Conservation (phyloP, 352 stramenopile genomes). For the Globisporangium iwayamae region DNA sequence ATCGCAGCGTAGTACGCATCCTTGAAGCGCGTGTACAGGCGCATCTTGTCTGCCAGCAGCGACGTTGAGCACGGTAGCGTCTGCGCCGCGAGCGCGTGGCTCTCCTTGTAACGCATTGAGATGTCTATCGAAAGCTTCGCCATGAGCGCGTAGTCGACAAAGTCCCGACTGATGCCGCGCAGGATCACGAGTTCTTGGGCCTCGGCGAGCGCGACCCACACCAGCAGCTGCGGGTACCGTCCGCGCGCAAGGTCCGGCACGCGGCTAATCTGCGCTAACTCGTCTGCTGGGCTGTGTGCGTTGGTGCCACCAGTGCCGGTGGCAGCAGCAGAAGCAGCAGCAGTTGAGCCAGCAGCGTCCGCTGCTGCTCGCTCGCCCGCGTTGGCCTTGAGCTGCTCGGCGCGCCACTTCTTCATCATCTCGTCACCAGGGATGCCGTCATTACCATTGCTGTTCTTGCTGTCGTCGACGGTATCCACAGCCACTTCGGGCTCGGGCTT, state of each 20-base stretch:
- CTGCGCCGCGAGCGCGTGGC: slow-evolving; percentile 24
- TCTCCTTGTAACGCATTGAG: slow-evolving; percentile 44
- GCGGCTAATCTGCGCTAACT: slow-evolving; percentile 39
- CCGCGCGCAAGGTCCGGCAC: slow-evolving; percentile 54
- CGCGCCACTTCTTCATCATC: slow-evolving; percentile 54
- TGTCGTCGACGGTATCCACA: background rate
- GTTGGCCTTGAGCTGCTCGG: slow-evolving; percentile 34
- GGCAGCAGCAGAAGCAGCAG: background rate
- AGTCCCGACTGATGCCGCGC: slow-evolving; percentile 50
- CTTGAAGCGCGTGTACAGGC: slow-evolving; percentile 56
- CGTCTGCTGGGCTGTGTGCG: slow-evolving; percentile 5
- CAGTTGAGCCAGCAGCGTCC: background rate
- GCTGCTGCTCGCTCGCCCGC: slow-evolving; percentile 7
- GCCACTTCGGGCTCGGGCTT: slow-evolving; percentile 6
- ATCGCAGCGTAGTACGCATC: slow-evolving; percentile 52
- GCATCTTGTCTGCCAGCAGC: slow-evolving; percentile 32
- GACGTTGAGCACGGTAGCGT: slow-evolving; percentile 39
- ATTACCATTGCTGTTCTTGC: background rate
- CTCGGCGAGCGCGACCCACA: slow-evolving; percentile 57
- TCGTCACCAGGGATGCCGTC: slow-evolving; percentile 24
- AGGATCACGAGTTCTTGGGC: slow-evolving; percentile 67
- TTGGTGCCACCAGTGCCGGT: background rate
- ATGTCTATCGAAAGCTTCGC: slow-evolving; percentile 61
- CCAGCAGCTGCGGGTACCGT: slow-evolving; percentile 41
- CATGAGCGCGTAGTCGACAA: slow-evolving; percentile 66